Conservation (phyloP, 1,139 yeast genomes). For the Saccharomyces uvarum region DNA sequence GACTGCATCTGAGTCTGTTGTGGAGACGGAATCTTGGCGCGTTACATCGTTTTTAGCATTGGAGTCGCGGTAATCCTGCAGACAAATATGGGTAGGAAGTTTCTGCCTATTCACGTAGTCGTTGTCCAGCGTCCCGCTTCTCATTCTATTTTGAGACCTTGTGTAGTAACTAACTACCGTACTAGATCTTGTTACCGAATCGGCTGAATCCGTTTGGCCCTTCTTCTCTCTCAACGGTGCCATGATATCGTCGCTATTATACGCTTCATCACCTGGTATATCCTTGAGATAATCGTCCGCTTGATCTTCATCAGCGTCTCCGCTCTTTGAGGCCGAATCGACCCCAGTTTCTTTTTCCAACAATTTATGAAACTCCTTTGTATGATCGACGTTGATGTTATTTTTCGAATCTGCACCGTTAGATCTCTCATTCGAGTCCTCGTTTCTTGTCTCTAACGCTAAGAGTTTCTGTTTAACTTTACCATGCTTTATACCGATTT, state of each 20-base stretch:
- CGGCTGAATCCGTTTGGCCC: slow-evolving; percentile 5
- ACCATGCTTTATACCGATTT: slow-evolving; percentile 33
- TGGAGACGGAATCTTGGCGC: not conserved
- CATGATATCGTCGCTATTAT: slow-evolving; percentile 31
- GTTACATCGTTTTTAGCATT: slow-evolving; percentile 2
- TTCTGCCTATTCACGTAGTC: slow-evolving; percentile 15
- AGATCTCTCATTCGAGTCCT: slow-evolving; percentile 16
- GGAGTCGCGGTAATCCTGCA: slow-evolving; percentile 12
- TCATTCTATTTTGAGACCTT: slow-evolving; percentile 21
- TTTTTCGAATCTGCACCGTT: slow-evolving; percentile 4
- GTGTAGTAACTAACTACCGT: slow-evolving; percentile 31
- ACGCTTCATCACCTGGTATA: slow-evolving; percentile 34
- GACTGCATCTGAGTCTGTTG: slow-evolving; percentile 9
- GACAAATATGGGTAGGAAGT: slow-evolving; percentile 17
- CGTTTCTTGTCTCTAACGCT: slow-evolving; percentile 29
- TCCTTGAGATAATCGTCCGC: slow-evolving; percentile 21
- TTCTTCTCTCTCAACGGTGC: slow-evolving; percentile 28
- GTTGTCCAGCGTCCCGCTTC: slow-evolving; percentile 23
- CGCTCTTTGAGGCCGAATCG: slow-evolving; percentile 10
- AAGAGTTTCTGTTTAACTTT: slow-evolving; percentile 30
- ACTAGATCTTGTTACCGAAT: slow-evolving; percentile 21
- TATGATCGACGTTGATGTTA: slow-evolving; percentile 22
- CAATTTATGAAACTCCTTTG: slow-evolving; percentile 29
- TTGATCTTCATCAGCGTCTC: slow-evolving; percentile 12
- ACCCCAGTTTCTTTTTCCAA: slow-evolving; percentile 16